Evolutionary conservation across 352 stramenopile species (phyloP).

Genomic region (Sclerospora graminicola): DNA sequence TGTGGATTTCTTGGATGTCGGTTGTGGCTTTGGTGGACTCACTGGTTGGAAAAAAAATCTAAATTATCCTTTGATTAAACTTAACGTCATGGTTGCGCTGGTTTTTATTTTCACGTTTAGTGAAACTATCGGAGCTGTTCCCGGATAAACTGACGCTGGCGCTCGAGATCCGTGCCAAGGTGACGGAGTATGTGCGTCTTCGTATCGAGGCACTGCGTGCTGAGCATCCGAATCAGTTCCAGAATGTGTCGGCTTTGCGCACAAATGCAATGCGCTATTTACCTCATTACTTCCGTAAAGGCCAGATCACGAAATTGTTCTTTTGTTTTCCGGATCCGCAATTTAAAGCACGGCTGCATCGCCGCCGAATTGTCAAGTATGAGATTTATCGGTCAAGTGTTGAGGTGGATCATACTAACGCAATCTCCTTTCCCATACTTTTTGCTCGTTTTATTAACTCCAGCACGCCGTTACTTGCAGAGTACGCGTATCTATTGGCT

Average conservation of each 20-base stretch:
- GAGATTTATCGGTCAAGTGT: conserved; percentile 2
- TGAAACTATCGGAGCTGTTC: conserved; percentile 86
- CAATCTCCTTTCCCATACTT: too few relatives aligned
- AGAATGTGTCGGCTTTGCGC: conserved; percentile 92
- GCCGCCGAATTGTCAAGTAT: conserved; percentile 86
- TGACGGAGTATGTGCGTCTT: conserved; percentile 88
- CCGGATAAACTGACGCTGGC: conserved; percentile 93
- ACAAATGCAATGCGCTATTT: conserved; percentile 95
- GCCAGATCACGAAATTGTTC: conserved; percentile 94
- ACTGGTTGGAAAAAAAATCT: conserved; percentile 40
- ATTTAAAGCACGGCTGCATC: conserved; percentile 98
- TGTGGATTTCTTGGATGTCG: conserved; percentile 93
- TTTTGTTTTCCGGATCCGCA: conserved; percentile 99
- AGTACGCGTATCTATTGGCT: conserved; percentile 96
- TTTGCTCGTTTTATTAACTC: conserved; percentile 3
- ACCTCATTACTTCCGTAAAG: conserved; percentile 77
- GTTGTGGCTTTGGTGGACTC: conserved; percentile 96
- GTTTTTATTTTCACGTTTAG: conserved; percentile 18
- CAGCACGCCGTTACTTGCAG: conserved; percentile 87
- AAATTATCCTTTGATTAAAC: not conserved
- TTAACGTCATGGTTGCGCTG: not conserved
- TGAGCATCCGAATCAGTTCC: conserved; percentile 78
- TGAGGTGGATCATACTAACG: too few relatives aligned
- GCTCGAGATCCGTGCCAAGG: conserved; percentile 95
- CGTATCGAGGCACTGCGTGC: conserved; percentile 82